These are phyloP conservation scores for Nemania sp. DNA, from an alignment of 2,329 filamentous ascomycete species.

Conservation along the genomic window DNA sequence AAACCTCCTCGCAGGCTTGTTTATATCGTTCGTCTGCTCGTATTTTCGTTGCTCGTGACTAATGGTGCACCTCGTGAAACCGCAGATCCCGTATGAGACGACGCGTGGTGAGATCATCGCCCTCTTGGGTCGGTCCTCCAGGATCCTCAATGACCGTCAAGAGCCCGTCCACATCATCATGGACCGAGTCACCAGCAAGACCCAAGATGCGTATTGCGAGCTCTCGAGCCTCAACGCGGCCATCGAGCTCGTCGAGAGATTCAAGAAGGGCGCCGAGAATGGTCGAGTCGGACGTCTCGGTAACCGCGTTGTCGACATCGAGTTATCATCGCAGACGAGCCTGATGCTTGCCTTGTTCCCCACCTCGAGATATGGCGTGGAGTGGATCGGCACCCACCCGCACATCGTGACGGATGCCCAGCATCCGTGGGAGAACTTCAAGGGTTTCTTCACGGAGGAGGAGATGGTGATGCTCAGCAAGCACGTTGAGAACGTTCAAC, in stretches of 20 bases:
- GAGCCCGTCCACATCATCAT: slow-evolving; percentile 55
- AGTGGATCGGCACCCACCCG: slow-evolving; percentile 57
- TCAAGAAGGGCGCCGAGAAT: slow-evolving; percentile 29
- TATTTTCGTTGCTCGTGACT: not conserved
- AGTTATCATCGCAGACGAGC: slow-evolving; percentile 58
- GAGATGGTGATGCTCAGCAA: slow-evolving; percentile 68
- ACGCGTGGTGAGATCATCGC: slow-evolving; percentile 49
- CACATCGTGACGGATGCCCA: slow-evolving; percentile 40
- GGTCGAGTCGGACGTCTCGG: slow-evolving; percentile 56
- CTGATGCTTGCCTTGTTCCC: slow-evolving; percentile 69
- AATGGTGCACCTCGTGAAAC: not conserved
- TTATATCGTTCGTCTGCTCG: not conserved
- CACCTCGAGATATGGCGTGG: slow-evolving; percentile 54
- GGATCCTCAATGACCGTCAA: slow-evolving; percentile 46
- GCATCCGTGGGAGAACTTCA: slow-evolving; percentile 58
- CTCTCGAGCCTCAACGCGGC: slow-evolving; percentile 55
- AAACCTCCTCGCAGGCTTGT: not conserved
- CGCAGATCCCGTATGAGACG: slow-evolving; percentile 50
- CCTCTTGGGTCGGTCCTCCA: slow-evolving; percentile 50
- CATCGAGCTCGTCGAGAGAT: slow-evolving; percentile 34
- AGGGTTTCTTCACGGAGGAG: slow-evolving; percentile 64
- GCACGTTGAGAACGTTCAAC: slow-evolving; percentile 64
- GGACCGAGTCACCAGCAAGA: slow-evolving; percentile 53
- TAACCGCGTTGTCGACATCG: slow-evolving; percentile 60
- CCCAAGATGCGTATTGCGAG: slow-evolving; percentile 52